A percentile compares a stretch with the other conserved stretches of the same genome.
Evolutionary conservation across 129 eudicot species (phyloP).

Genomic region (Lactuca saligna): DNA sequence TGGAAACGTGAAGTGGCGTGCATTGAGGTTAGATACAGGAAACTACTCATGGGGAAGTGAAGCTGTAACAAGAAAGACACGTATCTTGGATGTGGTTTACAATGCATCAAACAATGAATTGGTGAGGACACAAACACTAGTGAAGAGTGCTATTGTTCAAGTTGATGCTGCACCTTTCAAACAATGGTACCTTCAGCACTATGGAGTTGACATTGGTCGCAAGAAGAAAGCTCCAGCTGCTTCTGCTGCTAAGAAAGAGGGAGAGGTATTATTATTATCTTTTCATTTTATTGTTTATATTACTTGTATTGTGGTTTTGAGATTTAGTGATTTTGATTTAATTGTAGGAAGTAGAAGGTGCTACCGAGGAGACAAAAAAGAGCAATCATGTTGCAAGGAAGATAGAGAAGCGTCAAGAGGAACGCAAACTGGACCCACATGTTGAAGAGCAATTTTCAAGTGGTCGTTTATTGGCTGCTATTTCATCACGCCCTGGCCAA

Average conservation of each 20-base stretch:
- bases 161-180: slow-evolving; percentile 78
- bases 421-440: slow-evolving; percentile 59
- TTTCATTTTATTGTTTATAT: too few species aligned
- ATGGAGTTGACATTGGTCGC: slow-evolving; percentile 84
- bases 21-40: slow-evolving; percentile 78
- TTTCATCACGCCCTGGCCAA: slow-evolving; percentile 84
- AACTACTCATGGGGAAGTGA: slow-evolving; percentile 91
- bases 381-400: slow-evolving; percentile 74
- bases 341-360: slow-evolving; percentile 50
- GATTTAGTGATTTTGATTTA: neutral
- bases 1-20: slow-evolving; percentile 87
- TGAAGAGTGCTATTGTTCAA: slow-evolving; percentile 79
- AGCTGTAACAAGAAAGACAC: slow-evolving; percentile 71
- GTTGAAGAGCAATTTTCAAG: slow-evolving; percentile 74
- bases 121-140: slow-evolving; percentile 79
- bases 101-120: slow-evolving; percentile 87
- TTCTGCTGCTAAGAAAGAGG: slow-evolving; percentile 58
- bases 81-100: slow-evolving; percentile 75
- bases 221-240: slow-evolving; percentile 55
- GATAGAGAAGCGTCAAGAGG: slow-evolving; percentile 62
- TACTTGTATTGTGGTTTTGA: too few species aligned
- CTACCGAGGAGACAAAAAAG: slow-evolving; percentile 64
- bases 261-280: slow-evolving; percentile 42
- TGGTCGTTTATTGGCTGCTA: slow-evolving; percentile 69
- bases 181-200: slow-evolving; percentile 81